Evolutionary conservation across 2,329 filamentous ascomycete genomes (phyloP).

Genomic region (Sarocladium kiliense): DNA sequence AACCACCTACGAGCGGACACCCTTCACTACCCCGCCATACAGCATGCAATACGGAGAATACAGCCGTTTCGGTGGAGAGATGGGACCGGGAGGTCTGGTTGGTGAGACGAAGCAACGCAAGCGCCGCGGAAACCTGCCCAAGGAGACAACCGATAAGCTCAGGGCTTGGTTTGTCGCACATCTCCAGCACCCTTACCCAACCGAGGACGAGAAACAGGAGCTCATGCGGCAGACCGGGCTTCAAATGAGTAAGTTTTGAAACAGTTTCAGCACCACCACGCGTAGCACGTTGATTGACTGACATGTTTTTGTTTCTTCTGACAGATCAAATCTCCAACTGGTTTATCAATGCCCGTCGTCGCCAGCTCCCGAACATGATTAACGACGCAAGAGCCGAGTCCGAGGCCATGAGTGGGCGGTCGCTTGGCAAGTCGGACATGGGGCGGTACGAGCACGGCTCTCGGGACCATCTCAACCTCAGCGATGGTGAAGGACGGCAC

Average conservation of each 20-base stretch:
- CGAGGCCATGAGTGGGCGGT: conserved; percentile 37
- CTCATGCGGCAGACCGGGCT: conserved; percentile 72
- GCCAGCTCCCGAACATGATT: conserved; percentile 57
- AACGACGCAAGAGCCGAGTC: conserved; percentile 49
- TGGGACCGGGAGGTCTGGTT: conserved; percentile 29
- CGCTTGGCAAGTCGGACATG: neutral
- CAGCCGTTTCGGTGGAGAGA: conserved; percentile 32
- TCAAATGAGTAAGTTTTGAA: conserved; percentile 62
- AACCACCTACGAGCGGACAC: conserved; percentile 33
- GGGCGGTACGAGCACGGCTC: neutral
- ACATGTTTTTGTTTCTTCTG: conserved; percentile 4
- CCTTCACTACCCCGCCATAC: conserved; percentile 37
- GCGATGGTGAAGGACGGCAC: conserved; percentile 10
- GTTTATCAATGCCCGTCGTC: conserved; percentile 73
- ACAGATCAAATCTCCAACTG: conserved; percentile 70
- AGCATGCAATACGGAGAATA: conserved; percentile 35
- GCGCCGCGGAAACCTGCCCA: conserved; percentile 82
- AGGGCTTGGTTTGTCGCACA: conserved; percentile 76
- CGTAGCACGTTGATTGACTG: neutral
- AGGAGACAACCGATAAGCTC: conserved; percentile 78
- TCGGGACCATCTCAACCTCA: conserved; percentile 9
- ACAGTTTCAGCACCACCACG: neutral
- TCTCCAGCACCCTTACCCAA: conserved; percentile 76
- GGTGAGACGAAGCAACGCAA: conserved; percentile 50
- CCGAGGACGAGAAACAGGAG: conserved; percentile 80